Base-by-base conservation (phyloP, 257 asterid species). In the Haberlea rhodopensis region DNA sequence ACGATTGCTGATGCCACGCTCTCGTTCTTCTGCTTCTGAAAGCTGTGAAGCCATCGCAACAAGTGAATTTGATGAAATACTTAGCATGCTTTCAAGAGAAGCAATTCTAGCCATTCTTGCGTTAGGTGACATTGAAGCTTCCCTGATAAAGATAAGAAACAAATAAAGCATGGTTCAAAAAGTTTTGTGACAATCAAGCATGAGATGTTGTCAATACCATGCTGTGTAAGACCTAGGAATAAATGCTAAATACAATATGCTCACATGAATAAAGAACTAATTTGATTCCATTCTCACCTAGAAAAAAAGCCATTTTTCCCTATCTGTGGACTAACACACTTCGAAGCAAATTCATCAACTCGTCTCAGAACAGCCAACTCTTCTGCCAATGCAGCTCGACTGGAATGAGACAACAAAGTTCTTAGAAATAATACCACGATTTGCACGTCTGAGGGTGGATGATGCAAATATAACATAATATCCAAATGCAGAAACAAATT, bases 21-120 rank as follows among this genome's bases (percentile, higher is more conserved):
- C 99, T 48, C 99, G 75, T 71, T 94, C 99, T 82, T 94, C 99
- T 49, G 99, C 97, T 79, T 94, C 99, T 28, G 99, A 94, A 66
- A 94, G 95, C 77, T 90, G 99, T 66, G 99, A 94, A 73, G 97
- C 97, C 99, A 94, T 94, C 32, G 99, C 77, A 53, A 94, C 99
- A 34, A 94, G 87, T 19, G 99, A 87, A 80, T 86, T 90, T 22
- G 99, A 94, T 59, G 99, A 84, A 65, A 94, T 86, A 79, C 87
- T 84, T 34, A 94, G 79, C 99, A 94, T 94, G 81, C 85, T 90
- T 71, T 94, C 99, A n/a, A 94, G 97, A 57, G 96, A 86, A 76
- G 89, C 85, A 46, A 94, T 94, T 82, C 99, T 81, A 8, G 99
- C 86, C 86, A 74, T 87, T 81, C 96, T 87, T 72, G 96, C 96